Base-by-base conservation (phyloP, 768 basidiomycete genomes). In the Erythrobasidium yunnanense region DNA sequence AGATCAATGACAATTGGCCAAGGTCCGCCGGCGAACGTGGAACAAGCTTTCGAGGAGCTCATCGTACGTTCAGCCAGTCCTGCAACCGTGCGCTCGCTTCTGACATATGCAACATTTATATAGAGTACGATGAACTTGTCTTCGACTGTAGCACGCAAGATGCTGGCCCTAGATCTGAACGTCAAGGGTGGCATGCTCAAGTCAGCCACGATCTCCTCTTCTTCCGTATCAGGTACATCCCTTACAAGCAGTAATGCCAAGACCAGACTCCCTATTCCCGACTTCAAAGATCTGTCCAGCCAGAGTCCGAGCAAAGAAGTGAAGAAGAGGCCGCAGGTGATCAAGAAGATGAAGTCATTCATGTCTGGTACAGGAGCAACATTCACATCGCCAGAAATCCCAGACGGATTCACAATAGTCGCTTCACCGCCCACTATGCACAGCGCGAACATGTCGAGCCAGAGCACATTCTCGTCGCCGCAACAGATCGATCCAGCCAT, bases 161-260 rank as follows among this genome's bases (percentile, higher is more conserved):
- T 68, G 67, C 30, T 68, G 25, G 27, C 17, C 6, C 58, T 68
- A 2, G 67, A 68, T 25, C 33, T 53, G 25, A 30, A 53, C 23
- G 52, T 54, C 8, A 68, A 68, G 57, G n/a, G 34, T 23, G 67
- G 51, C 45, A 68, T 68, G 67, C 67, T 68, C 5, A 25, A 34
- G 8, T 42, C 34, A 6, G 38, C 25, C 33, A 50, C 62, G 20
- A 25, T 23, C 15, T 6, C 62, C n/a, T 27, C 33, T 22, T 51
- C 57, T 13, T 18, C 62, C 20, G 50, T 32, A 2, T 25, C 23
- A 15, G 50, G 20, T n/a, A 18, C 27, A 20, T 22, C 11, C 7
- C 4, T 4, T 50, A 6, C 22, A 42, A 11, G 11, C 38, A 42
- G 38, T 15, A 15, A 22, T 25, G 51, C 32, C 15, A 30, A 55